Conservation (phyloP, 257 asterid genomes). For the Przewalskia tangutica region DNA sequence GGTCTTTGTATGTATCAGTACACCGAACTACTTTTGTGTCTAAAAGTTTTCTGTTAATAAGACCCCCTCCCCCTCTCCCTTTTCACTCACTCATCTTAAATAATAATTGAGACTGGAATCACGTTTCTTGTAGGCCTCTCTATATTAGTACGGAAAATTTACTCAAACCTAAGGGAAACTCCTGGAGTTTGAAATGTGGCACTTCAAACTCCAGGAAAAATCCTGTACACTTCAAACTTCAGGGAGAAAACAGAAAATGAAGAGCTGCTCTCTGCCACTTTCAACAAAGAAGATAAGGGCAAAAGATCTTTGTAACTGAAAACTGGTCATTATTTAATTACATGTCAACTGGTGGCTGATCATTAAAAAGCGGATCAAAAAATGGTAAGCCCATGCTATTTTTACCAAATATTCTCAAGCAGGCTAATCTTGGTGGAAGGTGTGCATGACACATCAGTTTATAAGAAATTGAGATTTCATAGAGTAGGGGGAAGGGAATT, state of each 20-base stretch:
- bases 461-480: not conserved
- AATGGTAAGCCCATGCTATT: not conserved
- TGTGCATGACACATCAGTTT: not conserved
- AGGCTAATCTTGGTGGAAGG: not conserved
- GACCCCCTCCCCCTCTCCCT: not conserved
- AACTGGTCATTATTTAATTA: not conserved
- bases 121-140: conserved; percentile 45
- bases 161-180: not conserved
- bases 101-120: not conserved
- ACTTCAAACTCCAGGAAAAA: too few species aligned
- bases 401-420: not conserved
- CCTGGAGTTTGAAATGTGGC: not conserved
- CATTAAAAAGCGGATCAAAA: not conserved
- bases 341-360: not conserved
- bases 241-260: not conserved
- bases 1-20: conserved; percentile 65
- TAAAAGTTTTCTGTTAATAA: not conserved
- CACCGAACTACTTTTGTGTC: not conserved
- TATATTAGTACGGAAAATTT: conserved; percentile 2
- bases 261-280: not conserved
- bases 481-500: not conserved
- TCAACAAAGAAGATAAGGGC: not conserved
- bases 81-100: not conserved
- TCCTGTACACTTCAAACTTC: not conserved
- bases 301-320: not conserved